Evolutionary conservation across 306 rosid genomes (phyloP), one percentile per base, ranked within the genome.

Genomic region (Vachellia pachyceras): DNA sequence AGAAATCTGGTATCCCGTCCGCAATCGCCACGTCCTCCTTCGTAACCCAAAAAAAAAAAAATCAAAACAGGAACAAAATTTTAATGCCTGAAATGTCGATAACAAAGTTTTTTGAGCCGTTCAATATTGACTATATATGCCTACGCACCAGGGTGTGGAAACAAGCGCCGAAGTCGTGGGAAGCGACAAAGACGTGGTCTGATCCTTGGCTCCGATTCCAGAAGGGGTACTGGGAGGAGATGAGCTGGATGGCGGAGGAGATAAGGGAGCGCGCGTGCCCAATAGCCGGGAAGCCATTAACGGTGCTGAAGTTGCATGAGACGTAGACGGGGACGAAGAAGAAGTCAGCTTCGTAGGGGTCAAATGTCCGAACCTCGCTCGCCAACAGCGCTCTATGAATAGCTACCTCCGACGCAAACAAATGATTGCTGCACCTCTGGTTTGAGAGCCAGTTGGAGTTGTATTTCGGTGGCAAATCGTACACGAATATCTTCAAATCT

Each of bases 251-350:
- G 18, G 97, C 93, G n/a, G 93, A 89, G 78, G 90, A 20, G 4
- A 92, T 41, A 33, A 92, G 93, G 7, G 82, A 50, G 4, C 94
- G 90, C 3, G 97, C 97, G 84, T 90, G 97, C 12, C 89, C 88
- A 4, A 92, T 89, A n/a, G 94, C 92, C 0, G 94, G 97, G 83
- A 92, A 92, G 44, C 98, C 97, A 61, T 91, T 90, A 4, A 91
- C 69, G 81, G 90, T 79, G 92, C 94, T 94, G 90, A 94, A 94
- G 77, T 92, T 94, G 90, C 98, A 94, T n/a, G 98, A 90, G 0
- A 94, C 98, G 80, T 94, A 94, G 29, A 94, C 97, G 1, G 98
- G 98, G 8, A 94, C 98, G 83, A 91, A 92, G 89, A 94, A 94
- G 68, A 94, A 91, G 66, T 92, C 94, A 3, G 98, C 98, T 47